These are phyloP conservation scores for Cystobasidium ongulense DNA, from an alignment of 768 basidiomycete species.

Conservation along the genomic window DNA sequence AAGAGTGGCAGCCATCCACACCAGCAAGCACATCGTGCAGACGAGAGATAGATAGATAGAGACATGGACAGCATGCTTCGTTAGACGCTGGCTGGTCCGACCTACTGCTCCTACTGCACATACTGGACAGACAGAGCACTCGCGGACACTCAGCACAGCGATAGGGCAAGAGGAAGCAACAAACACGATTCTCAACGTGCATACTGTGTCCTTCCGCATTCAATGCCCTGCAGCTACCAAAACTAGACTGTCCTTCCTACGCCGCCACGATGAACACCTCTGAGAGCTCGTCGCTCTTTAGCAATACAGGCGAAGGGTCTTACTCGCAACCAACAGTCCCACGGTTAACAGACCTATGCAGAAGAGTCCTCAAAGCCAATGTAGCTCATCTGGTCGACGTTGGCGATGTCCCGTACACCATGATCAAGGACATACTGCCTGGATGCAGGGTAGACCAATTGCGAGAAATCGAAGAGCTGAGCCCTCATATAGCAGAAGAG, in stretches of 20 bases:
- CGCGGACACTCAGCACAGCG: no score
- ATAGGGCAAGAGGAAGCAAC: no score
- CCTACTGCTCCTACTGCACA: no score
- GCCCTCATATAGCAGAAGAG: constrained; percentile 28
- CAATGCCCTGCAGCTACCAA: background rate
- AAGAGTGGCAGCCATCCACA: no score
- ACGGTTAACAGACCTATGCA: constrained; percentile 18
- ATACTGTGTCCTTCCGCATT: background rate
- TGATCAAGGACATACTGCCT: constrained; percentile 6
- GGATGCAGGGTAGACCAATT: constrained; percentile 25
- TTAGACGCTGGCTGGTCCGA: no score
- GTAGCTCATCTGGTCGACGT: constrained; percentile 15
- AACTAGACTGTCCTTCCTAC: background rate
- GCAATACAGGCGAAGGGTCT: background rate
- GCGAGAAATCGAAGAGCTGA: constrained; percentile 18
- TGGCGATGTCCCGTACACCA: constrained; percentile 22
- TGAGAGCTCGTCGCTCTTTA: background rate
- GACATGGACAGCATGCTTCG: background rate
- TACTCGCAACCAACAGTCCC: constrained; percentile 1
- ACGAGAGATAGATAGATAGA: no score
- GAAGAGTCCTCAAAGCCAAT: constrained; percentile 20
- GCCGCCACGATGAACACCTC: background rate
- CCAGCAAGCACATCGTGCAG: no score
- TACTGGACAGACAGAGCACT: no score
- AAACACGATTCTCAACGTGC: no score